Conservation (phyloP, 108 stramenopile species). For the Fragilariopsis cylindrus region DNA sequence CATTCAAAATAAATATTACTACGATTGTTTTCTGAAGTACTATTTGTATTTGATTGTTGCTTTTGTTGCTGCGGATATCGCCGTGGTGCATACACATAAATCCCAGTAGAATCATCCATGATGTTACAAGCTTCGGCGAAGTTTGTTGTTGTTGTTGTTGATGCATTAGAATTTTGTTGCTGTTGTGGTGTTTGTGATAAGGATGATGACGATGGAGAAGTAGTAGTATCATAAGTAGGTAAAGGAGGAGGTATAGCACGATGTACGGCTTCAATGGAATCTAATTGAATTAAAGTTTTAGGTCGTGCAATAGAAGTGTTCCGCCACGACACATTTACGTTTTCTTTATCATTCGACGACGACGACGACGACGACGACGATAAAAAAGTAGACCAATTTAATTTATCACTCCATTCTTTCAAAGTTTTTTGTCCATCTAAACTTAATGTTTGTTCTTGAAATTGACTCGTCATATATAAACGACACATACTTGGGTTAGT, state of each 20-base stretch:
- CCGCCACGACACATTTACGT: slow-evolving; percentile 21
- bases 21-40: not conserved
- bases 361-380: too few relatives aligned
- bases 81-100: slow-evolving; percentile 68
- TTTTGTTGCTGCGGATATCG: slow-evolving; percentile 61
- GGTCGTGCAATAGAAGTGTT: slow-evolving; percentile 63
- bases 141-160: slow-evolving; percentile 17
- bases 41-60: slow-evolving; percentile 38
- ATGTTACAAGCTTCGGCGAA: slow-evolving; percentile 51
- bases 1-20: slow-evolving; percentile 41
- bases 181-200: not conserved
- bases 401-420: not conserved
- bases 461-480: not conserved
- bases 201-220: not conserved
- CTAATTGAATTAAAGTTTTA: slow-evolving; percentile 67
- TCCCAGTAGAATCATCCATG: slow-evolving; percentile 61
- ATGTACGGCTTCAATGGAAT: slow-evolving; percentile 45
- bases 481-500: not conserved
- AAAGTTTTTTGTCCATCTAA: not conserved
- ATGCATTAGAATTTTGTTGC: not conserved
- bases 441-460: not conserved
- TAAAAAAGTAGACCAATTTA: not conserved
- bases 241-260: slow-evolving; percentile 15
- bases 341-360: not conserved
- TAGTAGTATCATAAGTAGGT: not conserved